These are phyloP conservation scores for Xylaria curta DNA, from an alignment of 495 filamentous ascomycete genomes.

Conservation along the genomic window DNA sequence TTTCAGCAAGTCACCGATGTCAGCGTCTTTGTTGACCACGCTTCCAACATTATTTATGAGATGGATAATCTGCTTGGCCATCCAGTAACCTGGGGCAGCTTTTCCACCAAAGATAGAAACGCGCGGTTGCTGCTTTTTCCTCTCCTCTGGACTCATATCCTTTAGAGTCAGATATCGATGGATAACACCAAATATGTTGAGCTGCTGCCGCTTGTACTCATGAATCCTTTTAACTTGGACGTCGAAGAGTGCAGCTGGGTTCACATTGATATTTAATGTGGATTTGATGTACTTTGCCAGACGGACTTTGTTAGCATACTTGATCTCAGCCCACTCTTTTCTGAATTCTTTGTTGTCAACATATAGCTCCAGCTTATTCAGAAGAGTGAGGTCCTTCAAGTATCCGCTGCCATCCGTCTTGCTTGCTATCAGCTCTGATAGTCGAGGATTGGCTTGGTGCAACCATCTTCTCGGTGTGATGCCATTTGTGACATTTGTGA, in stretches of 20 bases:
- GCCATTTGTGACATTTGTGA: slow-evolving; percentile 98
- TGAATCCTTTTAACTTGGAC: slow-evolving; percentile 99
- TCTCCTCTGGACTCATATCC: slow-evolving; percentile 78
- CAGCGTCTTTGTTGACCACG: slow-evolving; percentile 90
- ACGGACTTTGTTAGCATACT: slow-evolving; percentile 70
- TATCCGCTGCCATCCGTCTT: slow-evolving; percentile 84
- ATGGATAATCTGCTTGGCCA: slow-evolving; percentile 99
- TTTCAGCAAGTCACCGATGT: slow-evolving; percentile 93
- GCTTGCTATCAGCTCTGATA: slow-evolving; percentile 89
- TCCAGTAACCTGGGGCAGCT: slow-evolving; percentile 98
- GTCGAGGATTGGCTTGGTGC: slow-evolving; percentile 92
- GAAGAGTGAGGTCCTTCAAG: slow-evolving; percentile 83
- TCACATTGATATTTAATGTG: slow-evolving; percentile 77
- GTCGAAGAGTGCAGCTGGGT: slow-evolving; percentile 89
- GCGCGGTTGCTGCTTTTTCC: slow-evolving; percentile 87
- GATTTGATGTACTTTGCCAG: slow-evolving; percentile 90
- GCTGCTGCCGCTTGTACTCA: slow-evolving; percentile 98
- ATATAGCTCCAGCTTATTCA: slow-evolving; percentile 81
- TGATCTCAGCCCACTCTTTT: slow-evolving; percentile 90
- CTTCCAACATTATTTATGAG: slow-evolving; percentile 89
- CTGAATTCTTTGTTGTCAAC: slow-evolving; percentile 88
- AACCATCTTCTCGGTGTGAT: slow-evolving; percentile 96
- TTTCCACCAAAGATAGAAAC: slow-evolving; percentile 98
- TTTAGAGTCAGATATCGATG: slow-evolving; percentile 93
- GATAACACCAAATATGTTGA: slow-evolving; percentile 98